Evolutionary conservation across 345 rosid genomes (phyloP).

Genomic region (Linum usitatissimum): DNA sequence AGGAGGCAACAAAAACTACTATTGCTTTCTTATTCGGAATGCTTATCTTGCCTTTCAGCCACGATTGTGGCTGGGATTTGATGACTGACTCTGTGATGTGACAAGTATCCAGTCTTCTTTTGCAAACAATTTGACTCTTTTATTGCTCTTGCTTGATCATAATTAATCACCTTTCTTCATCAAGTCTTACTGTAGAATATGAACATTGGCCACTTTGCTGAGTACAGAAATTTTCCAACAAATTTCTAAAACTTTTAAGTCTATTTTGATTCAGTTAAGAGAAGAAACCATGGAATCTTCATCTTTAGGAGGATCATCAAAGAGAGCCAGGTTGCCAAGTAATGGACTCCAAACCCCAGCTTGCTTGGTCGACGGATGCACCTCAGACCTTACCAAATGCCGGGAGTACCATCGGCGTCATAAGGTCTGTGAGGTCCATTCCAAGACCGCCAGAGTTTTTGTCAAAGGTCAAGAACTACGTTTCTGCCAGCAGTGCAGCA

Average conservation of each 20-base stretch:
- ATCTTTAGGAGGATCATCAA: constrained; percentile 32
- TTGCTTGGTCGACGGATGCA: constrained; percentile 73
- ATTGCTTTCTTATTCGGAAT: not conserved
- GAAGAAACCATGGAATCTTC: constrained; percentile 43
- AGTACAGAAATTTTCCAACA: not conserved
- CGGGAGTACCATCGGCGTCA: constrained; percentile 68
- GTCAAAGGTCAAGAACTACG: constrained; percentile 53
- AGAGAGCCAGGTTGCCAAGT: constrained; percentile 36
- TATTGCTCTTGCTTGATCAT: constrained; percentile 11
- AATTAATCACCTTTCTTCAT: constrained; percentile 6
- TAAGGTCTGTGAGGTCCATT: constrained; percentile 65
- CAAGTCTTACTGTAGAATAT: too few species aligned
- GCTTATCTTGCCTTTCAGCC: not conserved
- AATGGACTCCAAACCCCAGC: constrained; percentile 35
- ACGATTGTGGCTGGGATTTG: constrained; percentile 21
- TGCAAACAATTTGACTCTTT: constrained; percentile 11
- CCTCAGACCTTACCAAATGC: constrained; percentile 52
- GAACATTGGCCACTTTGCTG: not conserved
- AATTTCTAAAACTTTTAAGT: too few species aligned
- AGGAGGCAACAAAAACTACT: not conserved
- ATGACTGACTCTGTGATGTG: constrained; percentile 29
- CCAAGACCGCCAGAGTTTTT: constrained; percentile 48
- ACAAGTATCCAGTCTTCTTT: constrained; percentile 15
- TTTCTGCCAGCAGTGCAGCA: constrained; percentile 85
- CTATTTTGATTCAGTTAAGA: not conserved